Percentiles rank a stretch among this genome's conserved stretches.
phyloP scores from a whole-genome alignment of 305 asterid species.

The Stenogyne calaminthoides region DNA sequence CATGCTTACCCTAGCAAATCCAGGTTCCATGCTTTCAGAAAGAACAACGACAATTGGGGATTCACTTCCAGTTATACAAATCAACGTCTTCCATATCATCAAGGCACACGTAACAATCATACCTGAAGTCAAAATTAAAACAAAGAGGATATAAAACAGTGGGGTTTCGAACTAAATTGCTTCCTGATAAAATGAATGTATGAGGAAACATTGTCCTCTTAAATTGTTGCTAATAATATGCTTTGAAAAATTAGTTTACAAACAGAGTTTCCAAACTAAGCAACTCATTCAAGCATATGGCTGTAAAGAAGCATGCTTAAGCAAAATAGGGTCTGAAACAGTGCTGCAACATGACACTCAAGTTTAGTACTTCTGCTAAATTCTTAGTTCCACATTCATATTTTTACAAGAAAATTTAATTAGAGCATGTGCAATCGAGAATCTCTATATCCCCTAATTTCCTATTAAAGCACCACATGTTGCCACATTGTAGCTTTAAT shows the following conservation, averaged over 20 bases:
- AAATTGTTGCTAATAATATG: not conserved
- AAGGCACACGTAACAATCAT: constrained; percentile 56
- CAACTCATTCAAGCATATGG: not conserved
- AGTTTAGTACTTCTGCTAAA: not conserved
- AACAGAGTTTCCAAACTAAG: not conserved
- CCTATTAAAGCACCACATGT: not conserved
- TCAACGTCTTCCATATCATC: constrained; percentile 60
- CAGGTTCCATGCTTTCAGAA: constrained; percentile 83
- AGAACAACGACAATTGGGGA: constrained; percentile 76
- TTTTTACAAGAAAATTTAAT: not conserved
- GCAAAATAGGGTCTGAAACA: not conserved
- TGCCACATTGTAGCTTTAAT: not conserved
- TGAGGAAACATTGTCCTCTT: not conserved
- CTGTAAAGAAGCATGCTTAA: not conserved
- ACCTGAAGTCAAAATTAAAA: constrained; percentile 39
- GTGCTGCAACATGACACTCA: constrained; percentile 1
- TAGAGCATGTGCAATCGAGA: not conserved
- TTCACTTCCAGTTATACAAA: constrained; percentile 60
- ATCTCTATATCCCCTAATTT: not conserved
- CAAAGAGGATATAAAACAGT: constrained; percentile 4
- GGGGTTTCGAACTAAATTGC: not conserved
- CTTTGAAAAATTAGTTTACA: not conserved
- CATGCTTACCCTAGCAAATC: constrained; percentile 54
- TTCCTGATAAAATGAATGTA: not conserved
- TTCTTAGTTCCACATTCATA: not conserved